Percentiles rank a stretch among this genome's conserved stretches.
These are phyloP conservation scores for Cladosporium velox DNA, from an alignment of 2,329 filamentous ascomycete species.

Conservation along the genomic window DNA sequence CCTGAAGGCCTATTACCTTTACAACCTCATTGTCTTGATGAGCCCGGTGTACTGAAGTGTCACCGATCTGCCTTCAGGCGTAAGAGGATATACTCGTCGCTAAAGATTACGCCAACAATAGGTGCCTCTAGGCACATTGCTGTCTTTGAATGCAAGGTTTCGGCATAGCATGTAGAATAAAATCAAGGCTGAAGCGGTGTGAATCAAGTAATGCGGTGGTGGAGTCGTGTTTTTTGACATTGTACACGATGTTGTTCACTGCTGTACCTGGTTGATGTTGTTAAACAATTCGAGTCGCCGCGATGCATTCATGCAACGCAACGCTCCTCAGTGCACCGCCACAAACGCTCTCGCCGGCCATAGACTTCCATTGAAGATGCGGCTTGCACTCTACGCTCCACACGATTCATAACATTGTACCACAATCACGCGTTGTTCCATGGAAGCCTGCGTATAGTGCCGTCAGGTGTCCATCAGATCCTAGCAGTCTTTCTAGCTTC, in stretches of 20 bases:
- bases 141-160: background rate
- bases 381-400: background rate
- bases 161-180: background rate
- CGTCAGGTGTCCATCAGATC: background rate
- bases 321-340: conserved; percentile 8
- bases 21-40: background rate
- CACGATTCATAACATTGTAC: background rate
- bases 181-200: background rate
- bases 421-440: background rate
- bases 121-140: background rate
- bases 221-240: background rate
- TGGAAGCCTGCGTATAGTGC: background rate
- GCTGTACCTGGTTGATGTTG: background rate
- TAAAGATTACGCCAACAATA: background rate
- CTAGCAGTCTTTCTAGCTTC: background rate
- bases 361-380: background rate
- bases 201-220: background rate
- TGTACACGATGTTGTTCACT: background rate
- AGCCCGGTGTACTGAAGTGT: background rate
- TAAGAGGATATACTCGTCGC: background rate
- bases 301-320: background rate
- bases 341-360: conserved; percentile 9
- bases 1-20: background rate
- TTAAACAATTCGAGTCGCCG: background rate
- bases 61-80: background rate